phyloP scores from a whole-genome alignment of 2,329 filamentous ascomycete species.

The Apiospora phragmitis region DNA sequence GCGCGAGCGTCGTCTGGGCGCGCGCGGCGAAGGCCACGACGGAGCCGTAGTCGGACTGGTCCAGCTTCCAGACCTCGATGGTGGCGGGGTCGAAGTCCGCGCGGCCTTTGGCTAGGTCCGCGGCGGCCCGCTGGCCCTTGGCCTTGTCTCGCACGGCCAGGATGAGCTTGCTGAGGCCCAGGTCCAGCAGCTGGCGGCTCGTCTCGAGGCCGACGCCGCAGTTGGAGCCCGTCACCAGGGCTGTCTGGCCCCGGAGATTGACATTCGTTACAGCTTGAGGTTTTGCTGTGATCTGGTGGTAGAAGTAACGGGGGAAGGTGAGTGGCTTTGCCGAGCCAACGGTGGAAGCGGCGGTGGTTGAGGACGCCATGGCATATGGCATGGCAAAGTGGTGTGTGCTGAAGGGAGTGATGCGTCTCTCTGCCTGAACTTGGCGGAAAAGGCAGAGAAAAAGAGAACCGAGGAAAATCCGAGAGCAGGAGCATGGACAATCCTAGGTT shows the following conservation, averaged over 20 bases:
- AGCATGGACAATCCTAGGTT: background rate
- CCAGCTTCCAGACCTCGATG: slow-evolving; percentile 40
- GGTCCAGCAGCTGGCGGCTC: slow-evolving; percentile 33
- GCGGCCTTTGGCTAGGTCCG: slow-evolving; percentile 23
- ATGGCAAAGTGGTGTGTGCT: background rate
- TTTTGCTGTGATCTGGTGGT: background rate
- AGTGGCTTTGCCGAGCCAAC: background rate
- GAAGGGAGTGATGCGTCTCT: too few relatives aligned
- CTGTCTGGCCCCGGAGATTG: slow-evolving; percentile 28
- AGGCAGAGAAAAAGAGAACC: background rate
- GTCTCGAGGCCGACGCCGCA: slow-evolving; percentile 40
- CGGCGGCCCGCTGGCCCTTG: slow-evolving; percentile 22
- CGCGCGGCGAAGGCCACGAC: slow-evolving; percentile 37
- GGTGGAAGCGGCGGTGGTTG: background rate
- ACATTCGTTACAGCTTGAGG: background rate
- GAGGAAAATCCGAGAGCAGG: background rate
- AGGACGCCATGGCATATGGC: background rate
- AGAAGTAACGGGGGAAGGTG: background rate
- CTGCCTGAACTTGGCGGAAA: background rate
- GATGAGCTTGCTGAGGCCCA: slow-evolving; percentile 34
- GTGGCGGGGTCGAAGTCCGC: slow-evolving; percentile 19
- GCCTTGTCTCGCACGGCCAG: slow-evolving; percentile 34
- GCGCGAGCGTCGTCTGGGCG: slow-evolving; percentile 26
- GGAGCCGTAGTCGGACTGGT: slow-evolving; percentile 37
- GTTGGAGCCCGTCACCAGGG: slow-evolving; percentile 41